Conservation (phyloP, 225 moss, liverwort and hornwort species). For the Neckera pumila region DNA sequence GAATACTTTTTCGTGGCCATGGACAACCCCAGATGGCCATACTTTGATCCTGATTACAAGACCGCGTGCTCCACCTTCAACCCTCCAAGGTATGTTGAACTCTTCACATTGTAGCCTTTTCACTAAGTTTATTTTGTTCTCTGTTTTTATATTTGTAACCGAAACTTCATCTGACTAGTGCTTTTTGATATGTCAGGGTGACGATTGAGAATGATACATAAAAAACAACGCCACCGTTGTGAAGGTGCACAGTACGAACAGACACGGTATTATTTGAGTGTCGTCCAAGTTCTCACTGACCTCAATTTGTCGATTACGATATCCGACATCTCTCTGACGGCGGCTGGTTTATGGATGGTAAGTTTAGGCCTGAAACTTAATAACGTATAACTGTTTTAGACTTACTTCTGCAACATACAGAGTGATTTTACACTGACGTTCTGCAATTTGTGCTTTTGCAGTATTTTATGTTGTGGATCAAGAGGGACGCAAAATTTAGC, state of each 20-base stretch:
- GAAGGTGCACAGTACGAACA: slow-evolving; percentile 29
- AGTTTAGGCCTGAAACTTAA: neutral
- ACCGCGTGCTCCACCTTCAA: slow-evolving; percentile 20
- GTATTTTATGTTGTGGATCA: slow-evolving; percentile 35
- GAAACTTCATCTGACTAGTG: neutral
- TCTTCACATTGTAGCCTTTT: neutral
- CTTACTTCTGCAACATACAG: no score
- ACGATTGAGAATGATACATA: slow-evolving; percentile 25
- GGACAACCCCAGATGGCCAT: slow-evolving; percentile 38
- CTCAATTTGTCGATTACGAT: slow-evolving; percentile 34
- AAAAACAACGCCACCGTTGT: slow-evolving; percentile 28
- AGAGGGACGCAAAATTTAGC: slow-evolving; percentile 8
- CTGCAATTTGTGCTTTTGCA: neutral
- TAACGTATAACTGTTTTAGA: no score
- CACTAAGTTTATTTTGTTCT: no score
- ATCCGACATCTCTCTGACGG: slow-evolving; percentile 39
- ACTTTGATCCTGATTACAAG: slow-evolving; percentile 47
- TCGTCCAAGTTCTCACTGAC: slow-evolving; percentile 43
- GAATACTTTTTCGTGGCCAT: neutral
- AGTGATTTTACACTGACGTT: neutral
- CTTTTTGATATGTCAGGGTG: slow-evolving; percentile 6
- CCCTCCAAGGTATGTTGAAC: slow-evolving; percentile 13
- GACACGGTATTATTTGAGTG: slow-evolving; percentile 32
- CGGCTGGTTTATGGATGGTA: slow-evolving; percentile 47
- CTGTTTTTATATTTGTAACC: no score